A percentile compares a stretch with the other conserved stretches of the same genome.
These are phyloP conservation scores for Fusarium sp. DNA, from an alignment of 2,329 filamentous ascomycete genomes.

Conservation along the genomic window DNA sequence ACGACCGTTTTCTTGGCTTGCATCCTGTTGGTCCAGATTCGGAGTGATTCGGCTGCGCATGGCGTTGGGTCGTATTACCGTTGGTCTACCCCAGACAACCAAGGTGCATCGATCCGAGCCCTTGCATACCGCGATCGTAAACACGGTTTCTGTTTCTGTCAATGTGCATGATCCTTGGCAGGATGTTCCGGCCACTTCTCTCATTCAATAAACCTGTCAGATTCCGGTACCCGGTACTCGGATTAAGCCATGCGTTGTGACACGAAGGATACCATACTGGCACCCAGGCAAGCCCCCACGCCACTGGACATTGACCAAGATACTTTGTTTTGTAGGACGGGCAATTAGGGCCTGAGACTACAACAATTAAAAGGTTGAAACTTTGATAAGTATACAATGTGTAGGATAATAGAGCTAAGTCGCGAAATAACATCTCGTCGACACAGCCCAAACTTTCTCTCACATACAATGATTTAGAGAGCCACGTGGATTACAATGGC, in stretches of 20 bases:
- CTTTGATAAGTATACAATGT: background rate
- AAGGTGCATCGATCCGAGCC: background rate
- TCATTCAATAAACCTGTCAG: background rate
- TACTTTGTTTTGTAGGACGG: no score
- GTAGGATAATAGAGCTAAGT: background rate
- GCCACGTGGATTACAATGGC: no score
- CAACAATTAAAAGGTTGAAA: background rate
- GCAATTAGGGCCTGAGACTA: background rate
- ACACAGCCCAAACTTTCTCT: background rate
- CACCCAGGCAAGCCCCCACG: background rate
- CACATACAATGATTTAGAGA: background rate
- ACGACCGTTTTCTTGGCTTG: background rate
- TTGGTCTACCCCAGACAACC: background rate
- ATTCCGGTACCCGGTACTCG: constrained; percentile 2
- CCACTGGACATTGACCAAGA: background rate
- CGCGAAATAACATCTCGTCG: constrained; percentile 8
- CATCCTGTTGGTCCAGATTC: background rate
- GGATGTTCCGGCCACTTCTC: background rate
- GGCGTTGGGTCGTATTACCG: background rate
- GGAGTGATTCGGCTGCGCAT: background rate
- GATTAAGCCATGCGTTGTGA: background rate
- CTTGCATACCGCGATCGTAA: background rate
- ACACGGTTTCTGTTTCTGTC: background rate
- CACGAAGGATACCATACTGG: no score
- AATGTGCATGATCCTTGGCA: background rate